Base-by-base conservation (phyloP, 345 rosid species). In the Hibiscus syriacus region DNA sequence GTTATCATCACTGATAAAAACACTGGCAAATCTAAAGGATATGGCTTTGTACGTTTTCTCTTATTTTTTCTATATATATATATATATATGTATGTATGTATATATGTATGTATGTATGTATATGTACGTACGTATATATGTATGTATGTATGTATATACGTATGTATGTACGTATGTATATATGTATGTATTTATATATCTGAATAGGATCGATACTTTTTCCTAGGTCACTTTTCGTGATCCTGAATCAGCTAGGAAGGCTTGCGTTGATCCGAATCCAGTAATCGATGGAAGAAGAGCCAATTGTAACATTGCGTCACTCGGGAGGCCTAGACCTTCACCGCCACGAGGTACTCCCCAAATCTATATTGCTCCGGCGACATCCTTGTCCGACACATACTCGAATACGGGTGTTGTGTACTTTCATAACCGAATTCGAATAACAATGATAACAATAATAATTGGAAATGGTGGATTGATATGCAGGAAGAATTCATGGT, bases 11-110 rank as follows among this genome's bases (percentile, higher is more conserved):
- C 79, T 17, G 98, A 92, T 55, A 92, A 87, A 77, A 81, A 70
- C 67, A 86, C 96, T 8, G 96, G 86, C 5, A 92, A 92, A 79
- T 92, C 98, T 48, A 92, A 92, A 81, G 98, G 98, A 71, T 90
- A 92, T 38, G 97, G 98, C 63, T 92, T 92, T 71, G 98, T 92
- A 85, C 79, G 97, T 26, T 19, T 49, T 19, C 22, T 49, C 54
- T 49, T 17, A 19, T 17, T 49, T 19, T 25, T 49, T 49, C 23
- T 49, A 0, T 10, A 0, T 13, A 0, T 13, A 0, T 2, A 1
- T 43, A 13, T 43, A 3, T 43, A 5, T 19, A 19, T 7, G 6
- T 49, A 7, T 49, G 7, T 6, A 0, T 10, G 1, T 13, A 0
- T 13, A 0, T 2, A 1, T 43, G 3, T 43, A 3, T 43, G n/a